Base-by-base conservation (phyloP, 2,329 filamentous ascomycete genomes). In the Aspergillus ochraceus region DNA sequence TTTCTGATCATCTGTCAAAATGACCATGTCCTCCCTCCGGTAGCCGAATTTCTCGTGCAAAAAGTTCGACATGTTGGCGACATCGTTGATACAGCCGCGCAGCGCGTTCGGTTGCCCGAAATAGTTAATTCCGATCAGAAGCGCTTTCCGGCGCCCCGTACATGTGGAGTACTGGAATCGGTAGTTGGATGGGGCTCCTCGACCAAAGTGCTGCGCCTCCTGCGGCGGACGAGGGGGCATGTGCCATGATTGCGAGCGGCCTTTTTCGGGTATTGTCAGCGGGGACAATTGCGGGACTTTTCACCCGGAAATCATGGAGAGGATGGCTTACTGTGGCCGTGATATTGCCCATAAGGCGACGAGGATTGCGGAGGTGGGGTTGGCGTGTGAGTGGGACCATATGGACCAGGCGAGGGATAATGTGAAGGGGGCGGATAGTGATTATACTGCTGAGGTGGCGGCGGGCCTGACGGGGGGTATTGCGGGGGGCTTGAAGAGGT, bases 121-220 rank as follows among this genome's bases (percentile, higher is more conserved):
- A 78, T 98, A 97, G 79, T 97, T 97, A 81, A 97, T 97, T 47
- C 94, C 94, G 67, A 97, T 94, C 55, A 98, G 79, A 17, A 97
- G 81, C 2, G 93, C 94, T 78, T 96, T 97, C 71, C 93, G 84
- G 64, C 88, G 86, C 55, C 93, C 94, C 3, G 90, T 96, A 75
- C 93, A 98, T 64, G 89, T 88, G 49, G 92, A 97, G 77, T 97
- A 97, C 76, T 93, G 90, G 77, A 93, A 98, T n/a, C 84, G 86
- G 76, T 97, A 97, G 71, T 83, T 84, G 54, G 86, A 83, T 6
- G 93, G 92, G 6, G 93, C 92, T 54, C 92, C 92, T 61, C 87
- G 82, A 58, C 92, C 91, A 70, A 95, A 95, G 63, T 84, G 83
- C 74, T 93, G 90, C 62, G 88, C 81, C 59, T 83, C 80, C 60